Conservation (phyloP, 106 monocot genomes). For the Dioscorea dumetorum region DNA sequence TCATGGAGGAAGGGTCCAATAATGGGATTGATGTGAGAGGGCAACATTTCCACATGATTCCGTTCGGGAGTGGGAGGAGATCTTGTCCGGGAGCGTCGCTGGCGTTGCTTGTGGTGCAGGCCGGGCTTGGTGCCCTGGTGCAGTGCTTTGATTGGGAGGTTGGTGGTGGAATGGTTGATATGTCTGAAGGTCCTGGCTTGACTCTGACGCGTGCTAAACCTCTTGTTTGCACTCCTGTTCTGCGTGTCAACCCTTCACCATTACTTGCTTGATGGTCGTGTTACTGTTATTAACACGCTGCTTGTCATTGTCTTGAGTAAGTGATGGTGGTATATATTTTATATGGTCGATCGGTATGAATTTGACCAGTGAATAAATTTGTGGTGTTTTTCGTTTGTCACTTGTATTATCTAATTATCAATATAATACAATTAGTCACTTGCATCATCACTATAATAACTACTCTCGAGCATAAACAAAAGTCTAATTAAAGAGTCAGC, state of each 20-base stretch:
- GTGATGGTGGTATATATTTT: no score
- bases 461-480: no score
- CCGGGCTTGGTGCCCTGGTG: constrained; percentile 31
- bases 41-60: constrained; percentile 23
- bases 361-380: no score
- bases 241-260: neutral
- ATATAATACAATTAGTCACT: no score
- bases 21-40: constrained; percentile 17
- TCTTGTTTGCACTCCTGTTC: neutral
- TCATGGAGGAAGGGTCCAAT: neutral
- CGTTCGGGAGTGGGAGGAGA: constrained; percentile 49
- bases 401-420: no score
- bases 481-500: no score
- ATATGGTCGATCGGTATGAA: no score
- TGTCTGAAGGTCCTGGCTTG: neutral
- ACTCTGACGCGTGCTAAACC: neutral
- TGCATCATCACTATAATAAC: no score
- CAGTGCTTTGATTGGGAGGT: constrained; percentile 44
- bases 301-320: no score
- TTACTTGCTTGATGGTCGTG: neutral
- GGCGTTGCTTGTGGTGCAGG: constrained; percentile 36
- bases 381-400: no score
- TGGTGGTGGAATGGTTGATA: neutral
- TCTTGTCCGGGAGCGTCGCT: constrained; percentile 40
- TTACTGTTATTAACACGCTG: no score